phyloP scores from a whole-genome alignment of 306 rosid genomes.

The Fragaria vesca region DNA sequence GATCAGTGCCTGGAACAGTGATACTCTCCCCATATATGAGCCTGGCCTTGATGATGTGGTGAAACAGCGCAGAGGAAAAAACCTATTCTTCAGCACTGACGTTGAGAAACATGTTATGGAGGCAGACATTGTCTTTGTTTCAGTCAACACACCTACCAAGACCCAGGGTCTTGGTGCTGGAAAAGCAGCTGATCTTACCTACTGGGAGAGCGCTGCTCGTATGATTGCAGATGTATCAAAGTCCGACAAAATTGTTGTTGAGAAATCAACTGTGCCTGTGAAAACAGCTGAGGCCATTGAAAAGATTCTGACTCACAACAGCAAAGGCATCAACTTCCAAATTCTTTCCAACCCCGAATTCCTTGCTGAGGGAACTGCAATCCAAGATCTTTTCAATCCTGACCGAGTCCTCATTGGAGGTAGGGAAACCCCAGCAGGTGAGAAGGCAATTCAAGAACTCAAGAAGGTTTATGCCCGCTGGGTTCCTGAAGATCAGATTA shows the following conservation, averaged over 20 bases:
- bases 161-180: slow-evolving; percentile 96
- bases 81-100: slow-evolving; percentile 44
- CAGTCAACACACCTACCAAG: slow-evolving; percentile 88
- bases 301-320: slow-evolving; percentile 80
- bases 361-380: slow-evolving; percentile 95
- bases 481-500: slow-evolving; percentile 68
- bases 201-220: slow-evolving; percentile 95
- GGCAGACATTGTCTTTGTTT: slow-evolving; percentile 87
- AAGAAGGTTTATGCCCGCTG: slow-evolving; percentile 82
- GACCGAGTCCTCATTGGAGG: slow-evolving; percentile 92
- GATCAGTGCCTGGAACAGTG: slow-evolving; percentile 40
- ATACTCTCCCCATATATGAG: slow-evolving; percentile 37
- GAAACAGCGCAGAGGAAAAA: slow-evolving; percentile 37
- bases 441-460: slow-evolving; percentile 61
- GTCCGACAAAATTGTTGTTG: slow-evolving; percentile 85
- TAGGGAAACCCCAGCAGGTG: slow-evolving; percentile 89
- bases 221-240: slow-evolving; percentile 92
- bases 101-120: slow-evolving; percentile 81
- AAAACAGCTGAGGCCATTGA: slow-evolving; percentile 96
- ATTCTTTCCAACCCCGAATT: slow-evolving; percentile 91
- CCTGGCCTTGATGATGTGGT: slow-evolving; percentile 43
- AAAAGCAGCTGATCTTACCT: slow-evolving; percentile 89
- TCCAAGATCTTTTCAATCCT: slow-evolving; percentile 58
- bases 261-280: slow-evolving; percentile 90
- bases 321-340: slow-evolving; percentile 82